Percentiles rank a stretch among this genome's conserved stretches.
These are phyloP conservation scores for Cinchona pubescens DNA, from an alignment of 257 asterid genomes.

Conservation along the genomic window DNA sequence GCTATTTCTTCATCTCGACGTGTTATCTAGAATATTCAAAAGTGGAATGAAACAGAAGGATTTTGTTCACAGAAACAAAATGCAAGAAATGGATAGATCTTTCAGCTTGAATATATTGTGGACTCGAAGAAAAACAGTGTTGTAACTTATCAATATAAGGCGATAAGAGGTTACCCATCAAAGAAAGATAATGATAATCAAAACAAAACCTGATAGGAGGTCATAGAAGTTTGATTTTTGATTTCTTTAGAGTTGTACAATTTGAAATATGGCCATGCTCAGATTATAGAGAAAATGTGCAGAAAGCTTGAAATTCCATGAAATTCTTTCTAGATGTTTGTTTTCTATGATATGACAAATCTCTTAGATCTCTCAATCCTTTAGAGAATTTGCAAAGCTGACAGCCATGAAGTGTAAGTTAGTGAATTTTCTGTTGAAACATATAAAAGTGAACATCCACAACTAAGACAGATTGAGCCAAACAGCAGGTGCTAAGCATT, in stretches of 20 bases:
- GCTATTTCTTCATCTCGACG: constrained; percentile 98
- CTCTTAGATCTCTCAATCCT: neutral
- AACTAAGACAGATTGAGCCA: neutral
- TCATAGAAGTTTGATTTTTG: neutral
- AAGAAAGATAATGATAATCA: neutral
- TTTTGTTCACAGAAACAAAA: too few species aligned
- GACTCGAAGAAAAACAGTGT: neutral
- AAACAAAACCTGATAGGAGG: too few species aligned
- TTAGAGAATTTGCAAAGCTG: neutral
- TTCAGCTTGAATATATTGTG: constrained; percentile 1
- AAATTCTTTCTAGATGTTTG: neutral
- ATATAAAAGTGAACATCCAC: neutral
- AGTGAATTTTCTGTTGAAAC: neutral
- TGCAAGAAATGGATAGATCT: constrained; percentile 3
- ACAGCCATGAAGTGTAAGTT: neutral
- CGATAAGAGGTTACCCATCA: neutral
- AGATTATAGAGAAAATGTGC: neutral
- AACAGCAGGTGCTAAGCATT: too few species aligned
- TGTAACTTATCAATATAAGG: neutral
- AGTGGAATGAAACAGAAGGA: neutral
- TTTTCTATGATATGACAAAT: neutral
- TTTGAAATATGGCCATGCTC: neutral
- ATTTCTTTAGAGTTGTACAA: too few species aligned
- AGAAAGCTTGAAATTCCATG: too few species aligned
- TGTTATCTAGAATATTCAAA: constrained; percentile 54